Base-by-base conservation (phyloP, 2,329 filamentous ascomycete genomes). In the Diaporthe velutina region DNA sequence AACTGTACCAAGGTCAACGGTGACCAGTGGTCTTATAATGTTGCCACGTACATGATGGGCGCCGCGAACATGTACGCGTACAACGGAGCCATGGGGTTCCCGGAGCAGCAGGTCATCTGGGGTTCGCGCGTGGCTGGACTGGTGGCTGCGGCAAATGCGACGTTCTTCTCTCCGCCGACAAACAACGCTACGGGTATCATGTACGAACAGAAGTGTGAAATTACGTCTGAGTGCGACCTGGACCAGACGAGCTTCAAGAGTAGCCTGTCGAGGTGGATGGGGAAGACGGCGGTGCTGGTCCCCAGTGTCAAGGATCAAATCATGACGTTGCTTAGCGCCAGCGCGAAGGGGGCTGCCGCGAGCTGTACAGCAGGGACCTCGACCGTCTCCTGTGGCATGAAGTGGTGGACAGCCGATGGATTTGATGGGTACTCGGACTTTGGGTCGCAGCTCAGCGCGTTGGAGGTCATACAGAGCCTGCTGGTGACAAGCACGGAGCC, bases 211-310 rank as follows among this genome's bases (percentile, higher is more conserved):
- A 83, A 85, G 3, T 92, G 90, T 80, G 90, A 91, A 81, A 12
- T 81, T 74, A 87, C 90, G 80, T 81, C 60, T 25, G 82, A 78
- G 10, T 92, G 90, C 83, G 86, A 88, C 77, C 82, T 85, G 45
- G 90, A 91, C 78, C 88, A 91, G 81, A 83, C 86, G 73, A 85
- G 85, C 15, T 91, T 89, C 85, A 91, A 91, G 80, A 89, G 88
- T 38, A 90, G 89, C 79, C 83, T 91, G 13, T 82, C 86, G 38
- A 88, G 90, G 55, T 91, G 88, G 85, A 79, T 86, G 75, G 84
- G 83, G 3, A 79, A 81, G 30, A 81, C 83, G 3, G 81, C 83
- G 9, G 80, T 84, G 71, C 73, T 85, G 42, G 84, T 83, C 1
- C 85, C 86, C 3, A 80, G 80, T 73, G 83, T 80, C 8, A 73